phyloP scores from a whole-genome alignment of 106 monocot genomes.

The Hemerocallis citrina region DNA sequence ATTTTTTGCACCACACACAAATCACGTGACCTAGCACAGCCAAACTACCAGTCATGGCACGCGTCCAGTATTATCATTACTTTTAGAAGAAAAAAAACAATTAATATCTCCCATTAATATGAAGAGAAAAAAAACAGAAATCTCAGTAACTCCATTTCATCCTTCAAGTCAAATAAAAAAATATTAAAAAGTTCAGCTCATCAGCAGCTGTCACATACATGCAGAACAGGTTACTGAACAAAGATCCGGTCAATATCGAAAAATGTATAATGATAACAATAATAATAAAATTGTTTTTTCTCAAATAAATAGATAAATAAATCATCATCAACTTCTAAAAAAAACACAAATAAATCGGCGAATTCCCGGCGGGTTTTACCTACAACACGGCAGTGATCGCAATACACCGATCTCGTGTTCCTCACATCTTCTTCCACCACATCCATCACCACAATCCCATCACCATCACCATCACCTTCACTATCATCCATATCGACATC shows the following conservation, averaged over 20 bases:
- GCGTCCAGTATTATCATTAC: too few species aligned
- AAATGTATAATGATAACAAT: too few species aligned
- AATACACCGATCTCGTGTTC: conserved; percentile 64
- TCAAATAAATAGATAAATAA: not conserved
- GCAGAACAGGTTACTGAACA: not conserved
- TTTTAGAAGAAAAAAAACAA: too few species aligned
- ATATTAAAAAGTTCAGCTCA: not conserved
- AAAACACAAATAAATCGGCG: not conserved
- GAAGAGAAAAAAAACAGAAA: too few species aligned
- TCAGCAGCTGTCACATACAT: conserved; percentile 1
- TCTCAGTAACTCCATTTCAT: too few species aligned
- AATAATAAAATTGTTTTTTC: not conserved
- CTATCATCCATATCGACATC: not conserved
- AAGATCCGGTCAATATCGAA: not conserved
- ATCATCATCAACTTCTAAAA: not conserved
- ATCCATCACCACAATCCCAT: conserved; percentile 47
- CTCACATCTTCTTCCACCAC: conserved; percentile 79
- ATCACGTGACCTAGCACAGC: too few species aligned
- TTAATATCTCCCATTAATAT: too few species aligned
- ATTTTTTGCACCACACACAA: too few species aligned
- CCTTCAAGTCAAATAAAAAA: too few species aligned
- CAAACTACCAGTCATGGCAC: too few species aligned
- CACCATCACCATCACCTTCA: not conserved
- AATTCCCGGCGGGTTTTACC: conserved; percentile 38
- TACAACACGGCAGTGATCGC: conserved; percentile 93